Percentiles rank a stretch among this genome's conserved stretches.
Conservation (phyloP, 495 filamentous ascomycete species). For the Penicillium cataractarum region DNA sequence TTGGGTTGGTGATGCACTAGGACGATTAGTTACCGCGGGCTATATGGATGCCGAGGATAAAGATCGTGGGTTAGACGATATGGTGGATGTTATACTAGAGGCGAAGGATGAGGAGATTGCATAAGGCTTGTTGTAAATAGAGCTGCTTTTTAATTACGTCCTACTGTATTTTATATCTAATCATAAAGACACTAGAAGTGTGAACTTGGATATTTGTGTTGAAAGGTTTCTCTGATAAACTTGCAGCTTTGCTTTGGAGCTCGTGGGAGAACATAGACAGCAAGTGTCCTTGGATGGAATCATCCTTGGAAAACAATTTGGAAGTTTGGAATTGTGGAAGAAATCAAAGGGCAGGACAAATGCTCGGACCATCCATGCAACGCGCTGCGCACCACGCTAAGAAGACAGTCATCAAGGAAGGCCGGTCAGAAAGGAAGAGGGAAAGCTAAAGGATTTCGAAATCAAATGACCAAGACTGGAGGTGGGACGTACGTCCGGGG, state of each 20-base stretch:
- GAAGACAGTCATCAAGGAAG: conserved; percentile 26
- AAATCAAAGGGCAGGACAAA: conserved; percentile 13
- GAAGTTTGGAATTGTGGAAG: conserved; percentile 14
- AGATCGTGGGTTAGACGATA: conserved; percentile 26
- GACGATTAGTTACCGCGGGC: conserved; percentile 17
- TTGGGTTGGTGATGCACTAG: conserved; percentile 32
- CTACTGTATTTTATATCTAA: background rate
- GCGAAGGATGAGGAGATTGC: conserved; percentile 27
- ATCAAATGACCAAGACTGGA: background rate
- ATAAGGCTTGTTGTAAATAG: background rate
- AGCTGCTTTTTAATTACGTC: background rate
- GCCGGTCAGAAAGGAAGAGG: conserved; percentile 5
- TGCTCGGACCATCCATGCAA: conserved; percentile 38
- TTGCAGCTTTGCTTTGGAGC: no score
- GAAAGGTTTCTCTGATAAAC: background rate
- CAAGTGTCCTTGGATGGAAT: background rate
- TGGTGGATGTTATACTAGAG: conserved; percentile 32
- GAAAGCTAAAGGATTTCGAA: background rate
- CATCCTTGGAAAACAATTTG: conserved; percentile 3
- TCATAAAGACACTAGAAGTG: background rate
- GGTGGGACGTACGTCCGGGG: background rate
- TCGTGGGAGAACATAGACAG: background rate
- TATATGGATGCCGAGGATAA: conserved; percentile 16
- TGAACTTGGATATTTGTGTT: background rate
- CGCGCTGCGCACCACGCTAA: conserved; percentile 38